A percentile compares a stretch with the other conserved stretches of the same genome.
phyloP scores from a whole-genome alignment of 2,329 filamentous ascomycete genomes.

The Colletotrichum sublineola region DNA sequence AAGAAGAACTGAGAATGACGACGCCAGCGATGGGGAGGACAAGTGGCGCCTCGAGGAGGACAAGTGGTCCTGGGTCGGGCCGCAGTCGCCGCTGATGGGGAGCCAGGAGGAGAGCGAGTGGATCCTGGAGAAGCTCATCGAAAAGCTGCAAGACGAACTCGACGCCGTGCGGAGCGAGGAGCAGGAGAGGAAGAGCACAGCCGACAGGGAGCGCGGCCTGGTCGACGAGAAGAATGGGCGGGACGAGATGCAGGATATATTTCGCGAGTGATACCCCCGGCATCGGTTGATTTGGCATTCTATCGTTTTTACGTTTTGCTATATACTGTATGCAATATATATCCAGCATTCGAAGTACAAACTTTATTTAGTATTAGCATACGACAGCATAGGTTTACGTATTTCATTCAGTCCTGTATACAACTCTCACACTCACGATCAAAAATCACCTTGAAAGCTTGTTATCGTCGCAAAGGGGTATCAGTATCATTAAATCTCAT shows the following conservation, averaged over 20 bases:
- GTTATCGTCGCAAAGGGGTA: conserved; percentile 7
- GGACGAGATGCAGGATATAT: conserved; percentile 25
- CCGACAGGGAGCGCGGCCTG: conserved; percentile 61
- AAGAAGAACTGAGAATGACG: conserved; percentile 32
- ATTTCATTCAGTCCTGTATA: not conserved
- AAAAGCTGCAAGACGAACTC: conserved; percentile 68
- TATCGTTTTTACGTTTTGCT: not conserved
- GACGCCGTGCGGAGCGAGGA: conserved; percentile 51
- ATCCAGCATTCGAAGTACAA: not conserved
- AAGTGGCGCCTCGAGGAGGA: conserved; percentile 49
- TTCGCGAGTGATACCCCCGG: conserved; percentile 21
- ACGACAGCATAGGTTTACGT: not conserved
- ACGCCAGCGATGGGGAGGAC: conserved; percentile 36
- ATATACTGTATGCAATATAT: not conserved
- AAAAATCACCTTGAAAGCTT: not conserved
- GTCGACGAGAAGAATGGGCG: conserved; percentile 50
- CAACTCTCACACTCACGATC: not conserved
- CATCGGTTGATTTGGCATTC: not conserved
- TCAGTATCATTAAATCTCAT: conserved; percentile 24
- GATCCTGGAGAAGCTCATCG: conserved; percentile 76
- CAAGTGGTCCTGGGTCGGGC: conserved; percentile 80
- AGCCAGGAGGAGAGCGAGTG: conserved; percentile 78
- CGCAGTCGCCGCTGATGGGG: conserved; percentile 77
- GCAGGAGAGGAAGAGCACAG: not conserved
- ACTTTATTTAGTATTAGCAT: not conserved